Evolutionary conservation across 805 yeast species (phyloP), one percentile per base, ranked within the genome.

Genomic region (Lachancea sp.): DNA sequence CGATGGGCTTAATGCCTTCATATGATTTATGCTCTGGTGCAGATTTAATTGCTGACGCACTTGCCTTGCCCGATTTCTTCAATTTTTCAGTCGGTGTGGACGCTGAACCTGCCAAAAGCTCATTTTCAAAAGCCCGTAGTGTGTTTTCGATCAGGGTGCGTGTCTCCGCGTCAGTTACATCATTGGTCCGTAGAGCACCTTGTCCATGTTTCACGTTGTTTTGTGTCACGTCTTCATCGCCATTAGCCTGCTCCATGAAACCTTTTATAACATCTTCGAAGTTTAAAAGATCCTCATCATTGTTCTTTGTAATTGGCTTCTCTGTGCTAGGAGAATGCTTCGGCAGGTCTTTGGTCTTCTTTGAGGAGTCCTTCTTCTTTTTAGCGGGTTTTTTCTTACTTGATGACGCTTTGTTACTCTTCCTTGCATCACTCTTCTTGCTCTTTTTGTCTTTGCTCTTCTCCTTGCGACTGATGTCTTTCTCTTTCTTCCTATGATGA

Each of bases 81-180:
- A 43, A 19, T 16, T 45, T 41, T 11, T 31, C 6, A 20, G 46
- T 37, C 9, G 45, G 13, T 16, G 48, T 22, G 5, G 29, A 13
- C 5, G n/a, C 23, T 9, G 40, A 22, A 5, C 50, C 42, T 1
- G 53, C 53, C 21, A 57, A 31, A 15, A 58, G 42, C 32, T 57
- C 58, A 13, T 49, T 55, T 42, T 61, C 64, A 41, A 60, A 60
- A 8, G 63, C 64, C 31, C 55, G 57, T 17, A 60, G 42, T 1
- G 65, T 58, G 4, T 59, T 63, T 29, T 59, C 64, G 2, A 61
- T 64, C 16, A 60, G 41, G 1, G 63, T 62, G 29, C 56, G 58
- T 23, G 64, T 55, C 38, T 60, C 65, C 7, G 51, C 52, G 26
- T 59, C 62, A 11, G 50, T 52, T 9, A 41, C 37, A 8, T 46